phyloP scores from a whole-genome alignment of 2,329 filamentous ascomycete species.

The Ophiosphaerella korrae region DNA sequence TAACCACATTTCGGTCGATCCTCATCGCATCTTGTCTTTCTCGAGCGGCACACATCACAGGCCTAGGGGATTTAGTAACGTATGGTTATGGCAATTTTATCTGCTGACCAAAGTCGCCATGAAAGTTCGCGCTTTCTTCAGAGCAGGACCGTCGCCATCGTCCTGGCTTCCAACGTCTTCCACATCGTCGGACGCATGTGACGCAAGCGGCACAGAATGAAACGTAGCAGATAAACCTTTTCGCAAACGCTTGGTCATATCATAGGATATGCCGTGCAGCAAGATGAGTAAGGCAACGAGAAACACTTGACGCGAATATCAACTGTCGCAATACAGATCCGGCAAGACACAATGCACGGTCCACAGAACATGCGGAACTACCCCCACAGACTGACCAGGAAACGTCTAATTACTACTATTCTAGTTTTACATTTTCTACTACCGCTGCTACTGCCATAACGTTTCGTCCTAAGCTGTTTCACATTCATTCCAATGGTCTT shows the following conservation, averaged over 20 bases:
- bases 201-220: constrained; percentile 19
- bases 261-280: constrained; percentile 15
- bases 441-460: too few species aligned
- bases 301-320: too few species aligned
- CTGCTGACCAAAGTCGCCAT: constrained; percentile 41
- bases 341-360: too few species aligned
- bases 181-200: constrained; percentile 24
- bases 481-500: too few species aligned
- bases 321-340: too few species aligned
- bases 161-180: constrained; percentile 30
- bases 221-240: constrained; percentile 27
- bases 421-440: too few species aligned
- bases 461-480: too few species aligned
- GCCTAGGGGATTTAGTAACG: constrained; percentile 43
- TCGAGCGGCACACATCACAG: constrained; percentile 59
- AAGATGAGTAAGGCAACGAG: too few species aligned
- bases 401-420: too few species aligned
- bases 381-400: too few species aligned
- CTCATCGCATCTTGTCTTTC: constrained; percentile 62
- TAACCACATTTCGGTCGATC: constrained; percentile 58
- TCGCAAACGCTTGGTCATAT: constrained; percentile 44
- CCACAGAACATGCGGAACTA: too few species aligned
- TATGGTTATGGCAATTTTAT: not conserved
- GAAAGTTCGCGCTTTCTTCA: constrained; percentile 44
- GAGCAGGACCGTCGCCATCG: constrained; percentile 28